Percentiles rank a stretch among this genome's conserved stretches.
Evolutionary conservation across 495 filamentous ascomycete species (phyloP).

Genomic region (Penicillium steckii): DNA sequence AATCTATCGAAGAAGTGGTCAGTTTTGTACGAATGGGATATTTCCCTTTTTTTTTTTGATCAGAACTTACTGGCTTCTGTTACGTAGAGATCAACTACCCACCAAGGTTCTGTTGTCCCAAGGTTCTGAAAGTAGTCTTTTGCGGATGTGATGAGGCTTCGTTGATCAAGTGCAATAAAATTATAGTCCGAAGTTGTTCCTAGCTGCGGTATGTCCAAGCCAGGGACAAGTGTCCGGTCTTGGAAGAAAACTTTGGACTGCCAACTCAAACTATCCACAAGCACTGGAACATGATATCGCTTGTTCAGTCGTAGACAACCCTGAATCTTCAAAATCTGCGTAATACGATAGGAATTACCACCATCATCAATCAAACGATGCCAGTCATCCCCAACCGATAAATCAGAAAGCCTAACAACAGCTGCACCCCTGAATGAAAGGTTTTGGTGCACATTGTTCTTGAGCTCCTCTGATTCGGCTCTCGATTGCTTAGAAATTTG

Average conservation of each 20-base stretch:
- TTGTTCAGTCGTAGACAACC: conserved; percentile 5
- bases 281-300: conserved; percentile 2
- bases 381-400: not conserved
- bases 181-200: not conserved
- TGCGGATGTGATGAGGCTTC: conserved; percentile 2
- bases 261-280: not conserved
- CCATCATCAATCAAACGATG: not conserved
- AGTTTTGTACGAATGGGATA: too few relatives aligned
- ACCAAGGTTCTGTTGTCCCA: not conserved
- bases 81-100: conserved; percentile 4
- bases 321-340: conserved; percentile 1
- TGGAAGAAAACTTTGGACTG: not conserved
- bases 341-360: not conserved
- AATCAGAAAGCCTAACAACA: not conserved
- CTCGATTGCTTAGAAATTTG: too few relatives aligned
- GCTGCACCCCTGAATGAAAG: not conserved
- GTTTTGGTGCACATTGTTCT: not conserved
- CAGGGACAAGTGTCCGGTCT: not conserved
- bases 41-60: not conserved
- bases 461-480: too few relatives aligned
- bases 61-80: not conserved
- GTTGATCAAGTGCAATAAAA: not conserved
- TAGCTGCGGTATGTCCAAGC: not conserved
- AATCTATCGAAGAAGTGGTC: not conserved
- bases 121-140: not conserved